Base-by-base conservation (phyloP, 2,329 filamentous ascomycete species). In the Aspergillus sp. region DNA sequence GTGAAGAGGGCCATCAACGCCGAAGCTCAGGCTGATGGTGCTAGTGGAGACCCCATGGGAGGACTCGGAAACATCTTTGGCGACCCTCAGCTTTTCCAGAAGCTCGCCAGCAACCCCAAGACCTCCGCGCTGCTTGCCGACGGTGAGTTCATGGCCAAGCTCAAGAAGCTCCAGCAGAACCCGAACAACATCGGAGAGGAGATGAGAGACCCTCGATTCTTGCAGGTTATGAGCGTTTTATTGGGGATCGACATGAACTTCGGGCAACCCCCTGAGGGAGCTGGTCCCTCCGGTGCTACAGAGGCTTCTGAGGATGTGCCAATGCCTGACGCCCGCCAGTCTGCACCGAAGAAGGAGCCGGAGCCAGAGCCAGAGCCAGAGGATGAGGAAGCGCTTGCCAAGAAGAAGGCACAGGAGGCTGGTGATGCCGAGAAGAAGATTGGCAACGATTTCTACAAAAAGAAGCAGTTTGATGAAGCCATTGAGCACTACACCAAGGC, bases 391-490 rank as follows among this genome's bases (percentile, higher is more conserved):
- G 84, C 88, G 0, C 74, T 86, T 55, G 90, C 89, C 60, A 92
- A 93, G 78, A 90, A 90, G 78, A 90, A 95, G 81, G 91, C 91
- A 41, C 96, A 98, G 81, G 90, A 89, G 69, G 91, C 89, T 62
- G 95, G 93, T 44, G 95, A 99, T 68, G 90, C 92, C 74, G 90
- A 97, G 78, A 99, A 99, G 85, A 90, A 88, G 30, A 81, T 96
- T 56, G 95, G 95, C 57, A 99, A 93, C 13, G 91, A 95, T 67
- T 88, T 89, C 75, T 99, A 99, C 84, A 99, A 99, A 88, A 98
- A 98, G 85, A 89, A 91, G 66, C 88, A 97, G 72, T 97, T 99
- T 66, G 95, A 98, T 68, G 87, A 89, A 71, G 95, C 95, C 50
- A 97, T 99, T 68, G 86, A 88, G 71, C 91, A 99, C 80, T 99